Percentiles rank a stretch among this genome's conserved stretches.
Evolutionary conservation across 768 basidiomycete genomes (phyloP).

Genomic region (Tulasnella sp.): DNA sequence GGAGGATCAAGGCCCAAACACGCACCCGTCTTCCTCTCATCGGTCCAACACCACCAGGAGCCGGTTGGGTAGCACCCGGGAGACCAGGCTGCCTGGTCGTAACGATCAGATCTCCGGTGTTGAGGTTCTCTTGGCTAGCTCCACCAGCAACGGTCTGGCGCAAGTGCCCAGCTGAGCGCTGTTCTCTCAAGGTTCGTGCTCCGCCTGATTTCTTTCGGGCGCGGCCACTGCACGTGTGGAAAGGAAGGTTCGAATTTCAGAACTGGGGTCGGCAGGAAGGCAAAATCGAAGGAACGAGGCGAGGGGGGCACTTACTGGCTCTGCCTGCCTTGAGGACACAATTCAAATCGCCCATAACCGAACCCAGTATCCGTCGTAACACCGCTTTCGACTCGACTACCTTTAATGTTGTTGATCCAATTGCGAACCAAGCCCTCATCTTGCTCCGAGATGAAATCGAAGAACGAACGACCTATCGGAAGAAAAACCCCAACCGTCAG

Average conservation of each 20-base stretch:
- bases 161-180: constrained; percentile 25
- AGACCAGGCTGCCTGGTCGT: background rate
- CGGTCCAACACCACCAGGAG: constrained; percentile 13
- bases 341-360: constrained; percentile 72
- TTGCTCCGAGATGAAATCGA: constrained; percentile 68
- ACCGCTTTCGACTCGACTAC: constrained; percentile 82
- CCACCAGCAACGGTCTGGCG: constrained; percentile 12
- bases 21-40: constrained; percentile 21
- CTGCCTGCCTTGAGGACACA: constrained; percentile 60
- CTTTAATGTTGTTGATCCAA: constrained; percentile 78
- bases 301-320: constrained; percentile 25
- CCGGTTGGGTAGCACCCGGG: constrained; percentile 14
- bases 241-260: background rate
- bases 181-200: constrained; percentile 25
- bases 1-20: background rate
- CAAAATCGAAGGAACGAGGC: background rate
- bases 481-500: background rate
- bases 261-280: constrained; percentile 42
- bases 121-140: background rate
- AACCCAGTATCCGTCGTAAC: constrained; percentile 79
- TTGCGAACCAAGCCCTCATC: constrained; percentile 69
- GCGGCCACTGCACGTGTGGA: constrained; percentile 11
- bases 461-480: constrained; percentile 55
- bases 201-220: constrained; percentile 29
- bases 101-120: background rate